These are phyloP conservation scores for Hygrocybe punicea DNA, from an alignment of 768 basidiomycete species.

Conservation along the genomic window DNA sequence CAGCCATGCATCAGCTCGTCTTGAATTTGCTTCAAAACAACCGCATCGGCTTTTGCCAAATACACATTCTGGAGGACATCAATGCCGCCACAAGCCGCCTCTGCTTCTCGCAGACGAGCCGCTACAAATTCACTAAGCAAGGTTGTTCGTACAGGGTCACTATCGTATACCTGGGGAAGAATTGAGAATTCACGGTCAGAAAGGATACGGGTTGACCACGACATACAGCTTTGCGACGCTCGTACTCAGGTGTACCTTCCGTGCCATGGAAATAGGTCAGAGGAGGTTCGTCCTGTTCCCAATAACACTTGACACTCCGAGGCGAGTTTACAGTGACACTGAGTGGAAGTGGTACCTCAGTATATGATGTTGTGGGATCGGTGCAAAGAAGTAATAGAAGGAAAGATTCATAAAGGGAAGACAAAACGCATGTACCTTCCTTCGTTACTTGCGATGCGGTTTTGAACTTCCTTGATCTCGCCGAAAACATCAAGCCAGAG, in stretches of 20 bases:
- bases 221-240: conserved; percentile 69
- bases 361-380: not conserved
- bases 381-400: not conserved
- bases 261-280: conserved; percentile 57
- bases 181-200: not conserved
- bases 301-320: conserved; percentile 53
- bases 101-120: conserved; percentile 59
- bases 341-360: conserved; percentile 16
- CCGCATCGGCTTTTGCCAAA: conserved; percentile 64
- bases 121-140: conserved; percentile 62
- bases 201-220: not conserved
- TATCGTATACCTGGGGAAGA: conserved; percentile 58
- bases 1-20: conserved; percentile 39
- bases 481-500: conserved; percentile 88
- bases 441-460: conserved; percentile 28
- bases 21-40: conserved; percentile 70
- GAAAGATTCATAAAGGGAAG: not conserved
- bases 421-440: conserved; percentile 21
- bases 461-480: conserved; percentile 70
- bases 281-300: conserved; percentile 66
- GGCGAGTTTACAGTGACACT: conserved; percentile 24
- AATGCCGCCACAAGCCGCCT: conserved; percentile 50
- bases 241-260: conserved; percentile 70
- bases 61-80: conserved; percentile 57
- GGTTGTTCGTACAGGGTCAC: conserved; percentile 66